Percentiles rank a stretch among this genome's conserved stretches.
phyloP scores from a whole-genome alignment of 2,329 filamentous ascomycete species.

The Talaromyces atroroseus region DNA sequence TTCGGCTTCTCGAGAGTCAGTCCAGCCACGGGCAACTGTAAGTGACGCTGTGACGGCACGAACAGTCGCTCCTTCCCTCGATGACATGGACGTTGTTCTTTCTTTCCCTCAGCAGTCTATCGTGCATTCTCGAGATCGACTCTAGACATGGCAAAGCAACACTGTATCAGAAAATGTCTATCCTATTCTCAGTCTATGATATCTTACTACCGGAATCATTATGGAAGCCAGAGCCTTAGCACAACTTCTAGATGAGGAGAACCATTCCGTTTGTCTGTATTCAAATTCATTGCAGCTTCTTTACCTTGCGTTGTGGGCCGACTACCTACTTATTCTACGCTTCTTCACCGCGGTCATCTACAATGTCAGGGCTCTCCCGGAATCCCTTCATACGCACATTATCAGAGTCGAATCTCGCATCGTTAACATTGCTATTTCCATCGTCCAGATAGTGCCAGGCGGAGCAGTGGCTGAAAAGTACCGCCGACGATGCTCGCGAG shows the following conservation, averaged over 20 bases:
- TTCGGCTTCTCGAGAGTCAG: background rate
- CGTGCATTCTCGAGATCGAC: background rate
- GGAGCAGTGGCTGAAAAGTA: background rate
- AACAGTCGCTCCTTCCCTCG: background rate
- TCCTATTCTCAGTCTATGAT: background rate
- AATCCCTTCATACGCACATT: background rate
- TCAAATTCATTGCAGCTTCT: slow-evolving; percentile 7
- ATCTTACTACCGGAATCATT: background rate
- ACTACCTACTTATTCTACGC: slow-evolving; percentile 8
- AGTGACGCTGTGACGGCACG: background rate
- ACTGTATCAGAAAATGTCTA: background rate
- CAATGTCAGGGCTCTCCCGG: background rate
- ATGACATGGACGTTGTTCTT: background rate
- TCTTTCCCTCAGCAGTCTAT: background rate
- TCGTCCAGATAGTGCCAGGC: slow-evolving; percentile 4
- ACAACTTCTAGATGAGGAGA: slow-evolving; percentile 2
- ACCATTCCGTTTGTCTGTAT: background rate
- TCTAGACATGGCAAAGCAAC: background rate
- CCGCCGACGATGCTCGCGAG: background rate
- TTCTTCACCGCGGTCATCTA: background rate
- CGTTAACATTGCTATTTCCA: slow-evolving; percentile 3
- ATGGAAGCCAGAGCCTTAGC: slow-evolving; percentile 5
- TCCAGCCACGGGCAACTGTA: background rate
- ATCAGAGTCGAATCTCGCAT: slow-evolving; percentile 6
- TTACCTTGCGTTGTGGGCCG: background rate